A percentile compares a stretch with the other conserved stretches of the same genome.
Conservation (phyloP, 441 rosid genomes). For the Capsella rubella region DNA sequence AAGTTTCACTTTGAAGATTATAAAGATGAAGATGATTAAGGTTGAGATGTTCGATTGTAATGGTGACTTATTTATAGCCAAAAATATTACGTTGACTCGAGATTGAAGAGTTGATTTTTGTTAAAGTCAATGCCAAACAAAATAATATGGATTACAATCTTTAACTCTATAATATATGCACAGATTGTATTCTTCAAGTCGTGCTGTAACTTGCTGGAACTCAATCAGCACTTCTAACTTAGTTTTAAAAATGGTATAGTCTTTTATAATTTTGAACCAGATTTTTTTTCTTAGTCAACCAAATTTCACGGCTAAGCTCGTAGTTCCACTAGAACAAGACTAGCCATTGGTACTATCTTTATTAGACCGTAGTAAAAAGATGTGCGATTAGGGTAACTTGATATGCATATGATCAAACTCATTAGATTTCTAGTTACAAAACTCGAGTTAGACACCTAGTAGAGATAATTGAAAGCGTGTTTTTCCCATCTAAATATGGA, state of each 20-base stretch:
- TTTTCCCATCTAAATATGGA: background rate
- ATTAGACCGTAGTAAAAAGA: too few relatives aligned
- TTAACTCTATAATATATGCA: background rate
- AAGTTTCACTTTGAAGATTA: background rate
- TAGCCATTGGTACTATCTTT: background rate
- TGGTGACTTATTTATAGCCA: constrained; percentile 8
- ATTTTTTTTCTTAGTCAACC: background rate
- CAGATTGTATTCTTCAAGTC: background rate
- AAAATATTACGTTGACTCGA: background rate
- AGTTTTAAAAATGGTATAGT: background rate
- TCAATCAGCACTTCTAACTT: background rate
- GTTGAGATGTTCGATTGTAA: background rate
- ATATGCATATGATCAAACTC: background rate
- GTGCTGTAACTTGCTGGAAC: constrained; percentile 1
- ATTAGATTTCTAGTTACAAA: background rate
- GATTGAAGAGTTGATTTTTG: constrained; percentile 4
- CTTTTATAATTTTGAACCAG: background rate
- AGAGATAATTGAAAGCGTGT: background rate
- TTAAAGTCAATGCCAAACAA: background rate
- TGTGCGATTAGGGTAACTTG: background rate
- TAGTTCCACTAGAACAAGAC: background rate
- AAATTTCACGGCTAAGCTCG: background rate
- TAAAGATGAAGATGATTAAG: background rate
- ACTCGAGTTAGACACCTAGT: background rate
- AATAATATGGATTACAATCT: background rate